Base-by-base conservation (phyloP, 371 early-diverging fungal species). In the Lichtheimia hyalospora region DNA sequence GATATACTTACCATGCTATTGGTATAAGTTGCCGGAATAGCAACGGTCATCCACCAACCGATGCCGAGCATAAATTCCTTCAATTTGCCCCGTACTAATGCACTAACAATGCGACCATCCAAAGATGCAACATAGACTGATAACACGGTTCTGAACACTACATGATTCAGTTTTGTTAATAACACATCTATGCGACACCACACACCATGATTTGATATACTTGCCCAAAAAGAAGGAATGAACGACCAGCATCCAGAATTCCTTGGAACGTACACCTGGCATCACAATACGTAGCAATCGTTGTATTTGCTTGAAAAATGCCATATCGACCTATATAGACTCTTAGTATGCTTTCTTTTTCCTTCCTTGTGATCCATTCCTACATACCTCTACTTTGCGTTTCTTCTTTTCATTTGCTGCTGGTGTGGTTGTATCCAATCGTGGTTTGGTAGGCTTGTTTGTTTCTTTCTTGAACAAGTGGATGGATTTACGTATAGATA, bases 1-100 rank as follows among this genome's bases (percentile, higher is more conserved):
- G 5, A 8, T 34, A 34, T 34, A 34, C 21, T 75, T 79, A 87
- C 90, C 92, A 96, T 92, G 71, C 92, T 91, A 75, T 97, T 97
- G 60, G 97, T 97, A 73, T 92, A 93, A 16, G 96, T 96, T 1
- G 97, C 96, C 10, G 97, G 97, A 21, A 97, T 79, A 10, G 96
- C 93, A 39, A 96, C 90, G 10, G 84, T 81, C 89, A 97, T 94
- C 93, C 95, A 97, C 81, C 87, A 90, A 34, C 80, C 74, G 52
- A 97, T 83, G 10, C 93, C 93, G 27, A 82, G 67, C 25, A 93
- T 62, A 60, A 97, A 96, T 39, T 91, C 92, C 53, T 72, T 82
- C 27, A 81, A 75, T 54, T 92, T 84, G 15, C 91, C 91, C 28
- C 88, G 84, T 49, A 92, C 96, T 41, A 97, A 71, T 8, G 95